These are phyloP conservation scores for Trichoderma atrobrunneum DNA, from an alignment of 2,329 filamentous ascomycete species.

Conservation along the genomic window DNA sequence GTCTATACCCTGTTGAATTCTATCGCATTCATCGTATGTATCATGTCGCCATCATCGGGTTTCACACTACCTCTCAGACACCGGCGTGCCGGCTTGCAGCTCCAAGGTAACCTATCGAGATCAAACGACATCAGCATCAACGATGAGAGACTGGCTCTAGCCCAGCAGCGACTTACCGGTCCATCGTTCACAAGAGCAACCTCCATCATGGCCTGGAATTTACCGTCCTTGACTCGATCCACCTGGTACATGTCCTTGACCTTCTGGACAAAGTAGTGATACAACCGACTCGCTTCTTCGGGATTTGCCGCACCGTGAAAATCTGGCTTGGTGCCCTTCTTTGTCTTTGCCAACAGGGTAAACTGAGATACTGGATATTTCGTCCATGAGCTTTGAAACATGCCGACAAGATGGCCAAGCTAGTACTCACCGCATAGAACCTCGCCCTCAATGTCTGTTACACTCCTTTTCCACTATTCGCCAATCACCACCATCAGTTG, in stretches of 20 bases:
- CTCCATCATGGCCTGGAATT: conserved; percentile 99
- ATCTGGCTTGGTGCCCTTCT: conserved; percentile 92
- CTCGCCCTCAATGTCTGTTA: conserved; percentile 85
- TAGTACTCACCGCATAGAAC: conserved; percentile 77
- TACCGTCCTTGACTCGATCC: conserved; percentile 86
- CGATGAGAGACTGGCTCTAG: neutral
- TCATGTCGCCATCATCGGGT: neutral
- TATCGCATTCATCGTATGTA: neutral
- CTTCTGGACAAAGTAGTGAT: conserved; percentile 77
- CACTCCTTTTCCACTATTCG: conserved; percentile 80
- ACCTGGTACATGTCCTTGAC: conserved; percentile 68
- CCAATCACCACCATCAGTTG: neutral
- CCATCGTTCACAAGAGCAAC: conserved; percentile 88
- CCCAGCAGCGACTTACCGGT: conserved; percentile 46
- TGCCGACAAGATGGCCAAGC: neutral
- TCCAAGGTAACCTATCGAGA: conserved; percentile 27
- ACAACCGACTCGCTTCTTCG: conserved; percentile 75
- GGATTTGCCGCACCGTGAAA: conserved; percentile 85
- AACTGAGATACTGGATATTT: conserved; percentile 82
- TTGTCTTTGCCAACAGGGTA: conserved; percentile 87
- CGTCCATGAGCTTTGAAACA: neutral
- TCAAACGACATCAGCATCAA: neutral
- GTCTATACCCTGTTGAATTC: neutral
- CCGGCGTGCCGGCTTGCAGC: conserved; percentile 26
- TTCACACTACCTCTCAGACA: conserved; percentile 16